Evolutionary conservation across 441 rosid species (phyloP), one percentile per base, ranked within the genome.

Genomic region (Erodium trifolium): DNA sequence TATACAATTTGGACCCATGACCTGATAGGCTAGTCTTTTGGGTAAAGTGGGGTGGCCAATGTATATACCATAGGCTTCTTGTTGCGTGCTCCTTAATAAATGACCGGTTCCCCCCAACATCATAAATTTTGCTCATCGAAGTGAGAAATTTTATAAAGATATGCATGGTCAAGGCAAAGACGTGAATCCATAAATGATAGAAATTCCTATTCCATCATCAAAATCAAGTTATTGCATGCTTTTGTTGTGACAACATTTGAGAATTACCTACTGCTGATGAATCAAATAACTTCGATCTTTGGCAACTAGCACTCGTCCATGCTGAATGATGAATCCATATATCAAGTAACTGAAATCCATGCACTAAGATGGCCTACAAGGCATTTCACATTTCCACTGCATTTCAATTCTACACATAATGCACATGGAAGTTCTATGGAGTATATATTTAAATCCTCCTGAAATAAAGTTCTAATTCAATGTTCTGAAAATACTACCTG

Each of bases 321-420:
- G 85, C 84, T 63, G 96, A 80, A 81, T 90, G 90, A 78, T 90
- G 88, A 71, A 87, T 73, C 90, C 94, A 95, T 77, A 92, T 83
- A 74, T 95, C 99, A 79, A 95, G 93, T 69, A 92, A 77, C 85
- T 95, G 99, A 83, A 92, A 92, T 51, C 99, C 99, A 70, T 95
- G 98, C 73, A 92, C 88, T 81, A 92, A 76, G 79, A 89, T 81
- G 27, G 96, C 97, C 99, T 95, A 77, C 83, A 82, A 60, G 66
- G 72, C 63, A 51, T 23, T 67, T 69, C 65, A 70, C 37, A 72
- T 47, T 47, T 14, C 55, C 55, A 47, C 35, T 55, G n/a, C 62
- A 31, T 9, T 45, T 77, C 67, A 72, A 70, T 29, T 65, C 18
- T 27, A 57, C 17, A n/a, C 69, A n/a, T 8, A 70, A 9, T 35